Base-by-base conservation (phyloP, 495 filamentous ascomycete genomes). In the Podospora fimiseda region DNA sequence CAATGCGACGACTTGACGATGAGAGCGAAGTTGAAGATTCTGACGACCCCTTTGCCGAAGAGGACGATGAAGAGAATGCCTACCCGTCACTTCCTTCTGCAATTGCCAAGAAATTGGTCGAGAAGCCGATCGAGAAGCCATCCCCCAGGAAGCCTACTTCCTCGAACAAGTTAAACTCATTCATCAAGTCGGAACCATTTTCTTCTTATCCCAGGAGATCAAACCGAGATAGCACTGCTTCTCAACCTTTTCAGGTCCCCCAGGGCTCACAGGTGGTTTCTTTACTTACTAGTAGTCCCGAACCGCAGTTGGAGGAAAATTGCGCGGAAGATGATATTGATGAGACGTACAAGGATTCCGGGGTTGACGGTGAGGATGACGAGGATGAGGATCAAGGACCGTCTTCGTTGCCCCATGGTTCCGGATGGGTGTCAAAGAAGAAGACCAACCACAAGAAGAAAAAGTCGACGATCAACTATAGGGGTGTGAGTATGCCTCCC, bases 311-410 rank as follows among this genome's bases (percentile, higher is more conserved):
- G 14, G 56, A 48, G 7, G 73, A 76, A 30, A 23, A 73, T 42
- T 74, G 74, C 49, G 69, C 71, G 3, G 73, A 74, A 3, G 72
- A 74, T 6, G 64, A 63, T n/a, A 56, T 70, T 23, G 72, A 74
- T 44, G 64, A 60, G 21, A 72, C 64, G 0, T 73, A 73, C 48
- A 36, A 57, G 27, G 58, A 63, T 8, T 20, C 52, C 7, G 16
- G 37, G 65, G 73, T 68, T 67, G 1, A 37, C n/a, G 33, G 62
- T 59, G 46, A 72, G 71, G 55, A 63, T 6, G 27, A 33, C 5
- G 6, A 33, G 11, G 27, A 33, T 6, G 27, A 33, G 11, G 27
- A 33, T 11, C 6, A 33, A 33, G 27, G 11, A 11, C 6, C 27
- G 27, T 33, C 27, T 5, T 33, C 27, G 11, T 11, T 33, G 27